Conservation (phyloP, 2,329 filamentous ascomycete species). For the Orbilia javanica region DNA sequence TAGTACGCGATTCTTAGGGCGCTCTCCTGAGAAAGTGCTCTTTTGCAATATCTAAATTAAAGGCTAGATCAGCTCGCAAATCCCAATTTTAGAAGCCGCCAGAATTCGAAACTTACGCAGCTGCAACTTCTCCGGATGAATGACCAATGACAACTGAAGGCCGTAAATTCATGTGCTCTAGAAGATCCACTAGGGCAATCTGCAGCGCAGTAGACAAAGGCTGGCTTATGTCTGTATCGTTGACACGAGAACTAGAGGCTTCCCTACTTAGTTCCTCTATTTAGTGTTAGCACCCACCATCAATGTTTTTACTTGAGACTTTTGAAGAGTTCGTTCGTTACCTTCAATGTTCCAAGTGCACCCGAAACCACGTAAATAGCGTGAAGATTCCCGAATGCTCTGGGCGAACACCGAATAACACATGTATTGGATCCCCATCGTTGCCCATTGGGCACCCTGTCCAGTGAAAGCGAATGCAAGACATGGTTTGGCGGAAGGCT, state of each 20-base stretch:
- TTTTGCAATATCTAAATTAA: conserved; percentile 36
- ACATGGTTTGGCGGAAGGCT: not conserved
- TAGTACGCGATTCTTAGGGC: conserved; percentile 41
- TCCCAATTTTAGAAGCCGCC: not conserved
- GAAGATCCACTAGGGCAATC: conserved; percentile 67
- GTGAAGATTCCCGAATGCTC: conserved; percentile 19
- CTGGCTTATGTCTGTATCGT: conserved; percentile 68
- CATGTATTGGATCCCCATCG: conserved; percentile 65
- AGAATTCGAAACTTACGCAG: conserved; percentile 66
- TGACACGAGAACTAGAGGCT: conserved; percentile 9
- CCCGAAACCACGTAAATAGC: conserved; percentile 6
- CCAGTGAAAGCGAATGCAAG: conserved; percentile 65
- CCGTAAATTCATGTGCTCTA: conserved; percentile 63
- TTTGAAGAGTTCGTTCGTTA: not conserved
- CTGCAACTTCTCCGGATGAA: conserved; percentile 68
- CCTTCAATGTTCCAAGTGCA: conserved; percentile 21
- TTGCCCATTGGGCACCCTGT: conserved; percentile 68
- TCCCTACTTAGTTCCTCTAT: conserved; percentile 24
- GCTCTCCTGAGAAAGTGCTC: conserved; percentile 31
- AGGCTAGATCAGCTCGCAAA: not conserved
- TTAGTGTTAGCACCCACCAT: not conserved
- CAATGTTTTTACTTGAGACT: not conserved
- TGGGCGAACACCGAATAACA: conserved; percentile 16
- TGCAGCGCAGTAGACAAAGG: conserved; percentile 71
- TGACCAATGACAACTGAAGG: conserved; percentile 66